Evolutionary conservation across 257 asterid genomes (phyloP), one percentile per base, ranked within the genome.

Genomic region (Leonotis leonurus): DNA sequence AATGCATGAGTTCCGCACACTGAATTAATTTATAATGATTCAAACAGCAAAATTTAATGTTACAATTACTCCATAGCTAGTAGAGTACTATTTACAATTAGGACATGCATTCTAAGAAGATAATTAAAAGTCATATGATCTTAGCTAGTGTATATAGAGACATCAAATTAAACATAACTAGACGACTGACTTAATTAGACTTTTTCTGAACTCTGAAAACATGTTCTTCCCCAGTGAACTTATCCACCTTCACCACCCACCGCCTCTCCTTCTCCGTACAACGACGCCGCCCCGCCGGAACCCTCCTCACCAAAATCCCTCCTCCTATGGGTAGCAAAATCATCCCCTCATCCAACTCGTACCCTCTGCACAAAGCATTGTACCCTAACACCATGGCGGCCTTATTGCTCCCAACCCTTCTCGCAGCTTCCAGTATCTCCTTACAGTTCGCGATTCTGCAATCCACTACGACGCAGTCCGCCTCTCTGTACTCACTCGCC

Each of bases 231-330:
- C 87, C 89, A 0, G 89, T 82, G 22, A 67, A 72, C 52, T 70
- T 67, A 54, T 87, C 95, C 0, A 87, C 88, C 35, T 71, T 78
- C 8, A 87, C 88, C 11, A 88, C 73, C 93, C 92, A 85, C 9
- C 81, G 68, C 21, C 83, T 67, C 57, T 30, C 60, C 58, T 46
- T 56, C 8, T 50, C 35, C 56, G 56, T n/a, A 2, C 56, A n/a
- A 5, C 35, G 56, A 50, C 16, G 30, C 8, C 8, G 29, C 30
- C 44, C 0, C 6, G 21, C 18, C 14, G 6, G 62, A 65, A 7
- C 20, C 72, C 84, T 62, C 10, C 83, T 83, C 65, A 88, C 74
- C 37, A 85, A 67, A 58, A 88, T 26, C 45, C 96, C 96, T 40
- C 77, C 82, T 35, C 92, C 95, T 0, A 88, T 88, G 0, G 92